phyloP scores from a whole-genome alignment of 768 basidiomycete genomes.

The Suillus lakei region DNA sequence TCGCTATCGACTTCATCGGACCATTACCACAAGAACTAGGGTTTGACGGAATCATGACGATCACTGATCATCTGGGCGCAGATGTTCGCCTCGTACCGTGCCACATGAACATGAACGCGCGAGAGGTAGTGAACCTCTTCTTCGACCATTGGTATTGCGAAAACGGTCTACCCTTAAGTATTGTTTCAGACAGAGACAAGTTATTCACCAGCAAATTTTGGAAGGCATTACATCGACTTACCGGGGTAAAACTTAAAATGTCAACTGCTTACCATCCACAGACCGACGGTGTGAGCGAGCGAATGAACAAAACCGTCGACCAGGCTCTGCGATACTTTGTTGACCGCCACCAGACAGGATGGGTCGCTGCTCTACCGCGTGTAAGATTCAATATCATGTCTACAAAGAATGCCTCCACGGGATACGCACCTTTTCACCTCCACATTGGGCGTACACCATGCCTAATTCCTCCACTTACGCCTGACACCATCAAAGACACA shows the following conservation, averaged over 20 bases:
- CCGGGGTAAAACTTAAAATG: slow-evolving; percentile 20
- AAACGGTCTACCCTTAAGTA: rapidly evolving
- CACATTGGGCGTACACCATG: not conserved
- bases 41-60: slow-evolving; percentile 28
- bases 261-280: slow-evolving; percentile 28
- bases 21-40: slow-evolving; percentile 38
- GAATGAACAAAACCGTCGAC: slow-evolving; percentile 19
- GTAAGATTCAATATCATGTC: slow-evolving; percentile 24
- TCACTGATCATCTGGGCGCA: slow-evolving; percentile 1
- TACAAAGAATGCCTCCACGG: slow-evolving; percentile 15
- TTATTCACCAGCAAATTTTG: not conserved
- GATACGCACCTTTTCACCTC: slow-evolving; percentile 16
- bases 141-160: slow-evolving; percentile 16
- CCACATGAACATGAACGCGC: slow-evolving; percentile 12
- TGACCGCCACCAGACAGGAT: slow-evolving; percentile 14
- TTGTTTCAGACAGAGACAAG: not conserved
- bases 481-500: not conserved
- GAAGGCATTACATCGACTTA: slow-evolving; percentile 2
- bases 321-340: slow-evolving; percentile 17
- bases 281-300: slow-evolving; percentile 15
- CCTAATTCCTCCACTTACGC: not conserved
- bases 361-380: slow-evolving; percentile 4
- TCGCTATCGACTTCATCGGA: slow-evolving; percentile 37
- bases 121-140: slow-evolving; percentile 21
- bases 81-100: slow-evolving; percentile 20